Base-by-base conservation (phyloP, 2,329 filamentous ascomycete genomes). In the Ilyonectria sp. region DNA sequence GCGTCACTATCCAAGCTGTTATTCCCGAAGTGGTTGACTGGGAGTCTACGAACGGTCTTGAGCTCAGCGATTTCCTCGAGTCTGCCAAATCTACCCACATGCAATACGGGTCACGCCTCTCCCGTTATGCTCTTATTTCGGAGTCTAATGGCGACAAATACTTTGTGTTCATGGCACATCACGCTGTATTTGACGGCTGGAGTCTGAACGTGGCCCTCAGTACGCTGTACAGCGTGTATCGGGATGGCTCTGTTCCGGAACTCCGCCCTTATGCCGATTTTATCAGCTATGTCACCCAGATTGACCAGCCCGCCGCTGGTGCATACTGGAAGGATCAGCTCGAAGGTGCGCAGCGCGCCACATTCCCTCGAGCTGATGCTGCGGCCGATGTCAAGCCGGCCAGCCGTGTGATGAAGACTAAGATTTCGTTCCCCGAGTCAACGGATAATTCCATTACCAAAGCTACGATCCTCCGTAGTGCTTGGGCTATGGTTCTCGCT, bases 401-500 rank as follows among this genome's bases (percentile, higher is more conserved):
- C n/a, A 52, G 57, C 81, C 86, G 6, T 82, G 87, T 70, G 84
- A 82, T 1, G 75, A 86, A 5, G 75, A 87, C 1, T 82, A 86
- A 68, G 79, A 85, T 63, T 83, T 86, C 65, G 80, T 87, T 53
- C 75, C 78, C 55, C 6, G 33, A 13, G 50, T 2, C 15, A n/a
- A 15, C 47, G n/a, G 46, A 55, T 26, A 35, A 35, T 2, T 35
- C 17, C 21, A 60, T 70, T 4, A 73, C 71, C 0, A 57, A 56
- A 6, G 46, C 74, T 0, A 75, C 50, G 0, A 17, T 73, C 15
- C 17, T 76, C n/a, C 65, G 68, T 0, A 83, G 85, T 33, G 87
- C 88, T 0, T 83, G 86, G 72, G 82, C 84, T 9, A 84, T 86
- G 62, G 73, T 91, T 2, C 31, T 90, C 2, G 79, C 82, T 17